Base-by-base conservation (phyloP, 2,329 filamentous ascomycete species). In the Neonectria magnoliae region DNA sequence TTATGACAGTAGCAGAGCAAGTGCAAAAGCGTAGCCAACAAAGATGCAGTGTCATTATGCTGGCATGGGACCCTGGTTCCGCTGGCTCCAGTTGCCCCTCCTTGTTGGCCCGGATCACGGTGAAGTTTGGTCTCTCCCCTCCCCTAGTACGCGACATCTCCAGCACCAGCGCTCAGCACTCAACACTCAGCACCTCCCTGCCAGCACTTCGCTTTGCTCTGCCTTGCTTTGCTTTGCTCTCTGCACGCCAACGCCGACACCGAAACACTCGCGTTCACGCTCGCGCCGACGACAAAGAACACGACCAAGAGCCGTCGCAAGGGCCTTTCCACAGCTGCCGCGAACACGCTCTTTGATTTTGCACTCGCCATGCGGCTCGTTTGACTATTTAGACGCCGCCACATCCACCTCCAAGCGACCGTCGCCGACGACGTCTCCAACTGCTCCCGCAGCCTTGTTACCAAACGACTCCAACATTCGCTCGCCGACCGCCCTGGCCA, bases 321-420 rank as follows among this genome's bases (percentile, higher is more conserved):
- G 59, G 51, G 25, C 25, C 42, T 63, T 55, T 62, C 42, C 11
- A 52, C 44, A 59, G 45, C 57, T 44, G 47, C 22, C n/a, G 48
- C 14, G 25, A 36, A 53, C 31, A 25, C 25, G 25, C 41, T 29
- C 59, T 62, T 62, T 55, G 42, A 22, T 62, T 60, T 57, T 57
- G 44, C 41, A 14, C 61, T 47, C 66, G 67, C 51, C 56, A 78
- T 78, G 76, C 69, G 63, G 68, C 63, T 71, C 41, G 64, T 68
- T 63, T 78, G 75, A 77, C 71, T 73, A 42, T 50, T 62, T 61
- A 60, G 53, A 62, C 68, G 67, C 63, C 66, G 65, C 57, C 25
- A 5, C 5, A 55, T 67, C 65, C 68, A 75, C 66, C 66, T 68
- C 71, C 66, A 70, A 61, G 70, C 71, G 57, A 69, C 64, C 62